phyloP scores from a whole-genome alignment of 768 basidiomycete species.

The Omphalotus guepiniiformis region DNA sequence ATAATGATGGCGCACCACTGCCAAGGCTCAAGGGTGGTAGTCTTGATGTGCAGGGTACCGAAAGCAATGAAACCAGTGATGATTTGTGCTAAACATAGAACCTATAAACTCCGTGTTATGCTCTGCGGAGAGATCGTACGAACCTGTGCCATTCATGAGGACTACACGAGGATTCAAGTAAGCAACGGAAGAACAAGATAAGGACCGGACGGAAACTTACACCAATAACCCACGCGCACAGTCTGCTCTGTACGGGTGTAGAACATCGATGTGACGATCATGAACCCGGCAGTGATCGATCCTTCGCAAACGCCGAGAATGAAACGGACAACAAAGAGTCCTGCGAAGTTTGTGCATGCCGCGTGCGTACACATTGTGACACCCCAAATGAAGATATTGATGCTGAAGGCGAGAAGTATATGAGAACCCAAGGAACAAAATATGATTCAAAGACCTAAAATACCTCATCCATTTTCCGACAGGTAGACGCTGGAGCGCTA shows the following conservation, averaged over 20 bases:
- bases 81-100: slow-evolving; percentile 53
- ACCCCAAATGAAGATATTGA: slow-evolving; percentile 67
- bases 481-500: slow-evolving; percentile 67
- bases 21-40: slow-evolving; percentile 44
- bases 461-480: slow-evolving; percentile 83
- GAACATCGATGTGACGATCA: slow-evolving; percentile 78
- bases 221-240: slow-evolving; percentile 69
- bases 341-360: slow-evolving; percentile 67
- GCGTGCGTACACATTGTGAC: slow-evolving; percentile 58
- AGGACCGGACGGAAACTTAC: slow-evolving; percentile 35
- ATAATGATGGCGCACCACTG: slow-evolving; percentile 39
- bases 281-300: slow-evolving; percentile 67
- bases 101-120: neutral
- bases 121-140: slow-evolving; percentile 6
- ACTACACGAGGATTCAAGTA: slow-evolving; percentile 36
- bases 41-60: slow-evolving; percentile 44
- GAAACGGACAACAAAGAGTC: slow-evolving; percentile 57
- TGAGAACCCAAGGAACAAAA: neutral
- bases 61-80: slow-evolving; percentile 64
- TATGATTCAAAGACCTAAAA: no score
- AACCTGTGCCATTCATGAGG: slow-evolving; percentile 73
- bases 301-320: slow-evolving; percentile 73
- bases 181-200: neutral
- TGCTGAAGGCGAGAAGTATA: slow-evolving; percentile 25
- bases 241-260: slow-evolving; percentile 73